These are phyloP conservation scores for Pythium oligandrum DNA, from an alignment of 352 stramenopile species.

Conservation along the genomic window DNA sequence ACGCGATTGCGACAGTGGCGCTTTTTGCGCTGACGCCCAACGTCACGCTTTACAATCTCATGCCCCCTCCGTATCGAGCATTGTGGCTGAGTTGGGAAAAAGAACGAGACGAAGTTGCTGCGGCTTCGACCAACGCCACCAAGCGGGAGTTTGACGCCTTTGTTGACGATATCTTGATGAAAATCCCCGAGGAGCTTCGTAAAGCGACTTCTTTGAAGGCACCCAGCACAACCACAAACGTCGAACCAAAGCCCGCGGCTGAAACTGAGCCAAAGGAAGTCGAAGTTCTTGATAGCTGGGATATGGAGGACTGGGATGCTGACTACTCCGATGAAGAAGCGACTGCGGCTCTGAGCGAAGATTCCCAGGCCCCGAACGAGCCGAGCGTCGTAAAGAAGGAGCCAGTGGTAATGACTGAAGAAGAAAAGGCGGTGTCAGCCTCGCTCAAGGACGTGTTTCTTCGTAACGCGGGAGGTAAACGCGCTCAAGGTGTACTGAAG, in stretches of 20 bases:
- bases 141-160: slow-evolving; percentile 51
- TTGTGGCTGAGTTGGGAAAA: slow-evolving; percentile 83
- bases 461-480: slow-evolving; percentile 6
- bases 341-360: background rate
- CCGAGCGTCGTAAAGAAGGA: background rate
- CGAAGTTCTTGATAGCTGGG: slow-evolving; percentile 39
- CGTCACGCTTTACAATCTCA: slow-evolving; percentile 84
- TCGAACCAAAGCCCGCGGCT: background rate
- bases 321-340: slow-evolving; percentile 32
- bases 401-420: background rate
- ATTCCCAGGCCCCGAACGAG: background rate
- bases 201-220: slow-evolving; percentile 16
- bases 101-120: slow-evolving; percentile 29
- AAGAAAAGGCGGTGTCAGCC: background rate
- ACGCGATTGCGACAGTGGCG: slow-evolving; percentile 71
- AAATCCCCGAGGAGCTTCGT: slow-evolving; percentile 46
- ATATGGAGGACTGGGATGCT: slow-evolving; percentile 70
- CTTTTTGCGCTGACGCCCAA: slow-evolving; percentile 86
- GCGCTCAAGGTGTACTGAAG: slow-evolving; percentile 26
- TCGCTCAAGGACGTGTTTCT: slow-evolving; percentile 10
- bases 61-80: slow-evolving; percentile 83
- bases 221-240: background rate
- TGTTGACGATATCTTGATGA: slow-evolving; percentile 40
- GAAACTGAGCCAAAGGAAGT: background rate
- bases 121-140: slow-evolving; percentile 26